phyloP scores from a whole-genome alignment of 1,284 basidiomycete species.

The Cryptococcus sp. region DNA sequence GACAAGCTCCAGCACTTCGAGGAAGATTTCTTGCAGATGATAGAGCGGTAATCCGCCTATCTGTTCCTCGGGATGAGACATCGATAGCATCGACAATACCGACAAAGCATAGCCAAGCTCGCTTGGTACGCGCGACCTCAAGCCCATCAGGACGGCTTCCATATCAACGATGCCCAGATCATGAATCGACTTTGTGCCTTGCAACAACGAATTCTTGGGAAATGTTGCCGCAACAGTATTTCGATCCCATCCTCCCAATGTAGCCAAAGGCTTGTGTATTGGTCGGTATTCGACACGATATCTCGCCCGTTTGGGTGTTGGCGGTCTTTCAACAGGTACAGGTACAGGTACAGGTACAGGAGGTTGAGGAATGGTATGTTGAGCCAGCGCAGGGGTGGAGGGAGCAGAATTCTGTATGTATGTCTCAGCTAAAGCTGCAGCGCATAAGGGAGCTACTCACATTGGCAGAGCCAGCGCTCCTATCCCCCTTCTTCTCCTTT shows the following conservation, averaged over 20 bases:
- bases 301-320: slow-evolving; percentile 56
- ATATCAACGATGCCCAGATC: slow-evolving; percentile 73
- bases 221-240: slow-evolving; percentile 60
- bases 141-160: slow-evolving; percentile 81
- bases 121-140: slow-evolving; percentile 77
- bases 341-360: no score
- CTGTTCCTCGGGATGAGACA: slow-evolving; percentile 54
- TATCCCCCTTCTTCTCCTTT: slow-evolving; percentile 16
- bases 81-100: slow-evolving; percentile 73
- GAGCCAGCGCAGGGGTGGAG: slow-evolving; percentile 5
- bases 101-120: slow-evolving; percentile 90
- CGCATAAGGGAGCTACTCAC: neutral
- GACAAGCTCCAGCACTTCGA: slow-evolving; percentile 83
- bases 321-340: slow-evolving; percentile 17
- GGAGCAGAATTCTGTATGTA: slow-evolving; percentile 12
- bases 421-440: neutral
- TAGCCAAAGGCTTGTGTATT: slow-evolving; percentile 71
- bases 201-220: slow-evolving; percentile 60
- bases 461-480: slow-evolving; percentile 9
- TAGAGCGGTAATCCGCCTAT: slow-evolving; percentile 68
- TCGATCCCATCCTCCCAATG: slow-evolving; percentile 82
- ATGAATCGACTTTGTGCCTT: slow-evolving; percentile 65
- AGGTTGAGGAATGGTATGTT: neutral
- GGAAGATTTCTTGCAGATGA: slow-evolving; percentile 77
- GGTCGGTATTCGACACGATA: slow-evolving; percentile 91